Evolutionary conservation across 2,329 filamentous ascomycete genomes (phyloP), one percentile per base, ranked within the genome.

Genomic region (Fusarium sarcochroum): DNA sequence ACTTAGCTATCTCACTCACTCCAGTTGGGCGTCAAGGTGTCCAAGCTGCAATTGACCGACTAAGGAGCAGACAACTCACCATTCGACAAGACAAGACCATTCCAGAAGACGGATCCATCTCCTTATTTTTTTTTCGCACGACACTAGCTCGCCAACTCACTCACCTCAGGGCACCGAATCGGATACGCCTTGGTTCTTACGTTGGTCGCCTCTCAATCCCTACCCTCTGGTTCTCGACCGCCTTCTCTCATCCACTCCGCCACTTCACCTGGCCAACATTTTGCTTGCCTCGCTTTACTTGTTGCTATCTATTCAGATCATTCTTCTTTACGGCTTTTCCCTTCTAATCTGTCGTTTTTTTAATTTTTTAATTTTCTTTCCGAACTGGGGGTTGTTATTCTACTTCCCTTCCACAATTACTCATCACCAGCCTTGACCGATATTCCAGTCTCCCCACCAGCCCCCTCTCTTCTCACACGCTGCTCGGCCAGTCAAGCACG

Each of bases 211-310:
- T 70, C 63, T 51, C 56, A 45, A 70, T 54, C 63, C 60, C 52
- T 69, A 66, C 61, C 60, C 35, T 50, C 61, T 68, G 34, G 49
- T 61, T 64, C 66, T 69, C 68, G 59, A 71, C 68, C 68, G 67
- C 67, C 63, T 70, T 70, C 68, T 70, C 58, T 70, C 63, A 54
- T 55, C 58, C 60, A 70, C 66, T 70, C 67, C 67, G 58, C 63
- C 68, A 70, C 63, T 54, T 65, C 47, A 51, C 63, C 63, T 40
- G 27, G 38, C 48, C 59, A 65, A 48, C 58, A 58, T 66, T 53
- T 68, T 46, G 49, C 51, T 66, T 50, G 63, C 40, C 52, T 62
- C 23, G 49, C 25, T 46, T 38, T 63, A 55, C 60, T 54, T 56
- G 46, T 67, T 53, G 32, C 48, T 46, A 58, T 48, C 42, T 51